A percentile compares a stretch with the other conserved stretches of the same genome.
These are phyloP conservation scores for Taiozyma onychis DNA, from an alignment of 1,139 yeast species.

Conservation along the genomic window DNA sequence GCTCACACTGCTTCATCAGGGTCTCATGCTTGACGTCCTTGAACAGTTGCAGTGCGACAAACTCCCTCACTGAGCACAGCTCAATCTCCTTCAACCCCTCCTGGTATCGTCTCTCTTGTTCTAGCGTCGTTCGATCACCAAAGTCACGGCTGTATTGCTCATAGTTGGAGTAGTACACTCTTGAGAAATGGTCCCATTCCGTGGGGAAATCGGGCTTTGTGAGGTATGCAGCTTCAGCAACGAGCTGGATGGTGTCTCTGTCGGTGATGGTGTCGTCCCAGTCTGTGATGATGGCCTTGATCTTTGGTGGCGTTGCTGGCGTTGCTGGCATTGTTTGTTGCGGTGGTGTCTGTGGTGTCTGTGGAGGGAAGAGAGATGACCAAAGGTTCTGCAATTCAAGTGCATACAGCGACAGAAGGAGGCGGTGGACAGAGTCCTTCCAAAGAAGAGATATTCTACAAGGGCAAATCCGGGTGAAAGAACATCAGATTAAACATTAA, in stretches of 20 bases:
- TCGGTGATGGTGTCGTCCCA: slow-evolving; percentile 71
- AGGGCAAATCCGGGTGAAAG: no score
- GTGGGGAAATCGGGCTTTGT: slow-evolving; percentile 34
- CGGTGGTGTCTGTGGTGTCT: neutral
- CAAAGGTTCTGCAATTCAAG: neutral
- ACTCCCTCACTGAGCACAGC: slow-evolving; percentile 42
- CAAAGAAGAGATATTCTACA: no score
- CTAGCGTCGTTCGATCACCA: slow-evolving; percentile 26
- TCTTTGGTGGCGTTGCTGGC: slow-evolving; percentile 7
- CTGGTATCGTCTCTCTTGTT: slow-evolving; percentile 41
- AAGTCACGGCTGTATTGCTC: slow-evolving; percentile 19
- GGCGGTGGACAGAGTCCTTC: no score
- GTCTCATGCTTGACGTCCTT: slow-evolving; percentile 33
- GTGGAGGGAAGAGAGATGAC: neutral
- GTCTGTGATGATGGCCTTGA: slow-evolving; percentile 39
- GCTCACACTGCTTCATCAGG: slow-evolving; percentile 31
- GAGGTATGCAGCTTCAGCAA: slow-evolving; percentile 47
- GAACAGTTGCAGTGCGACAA: slow-evolving; percentile 38
- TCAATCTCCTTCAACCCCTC: slow-evolving; percentile 43
- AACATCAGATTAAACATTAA: neutral
- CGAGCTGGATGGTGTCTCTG: slow-evolving; percentile 47
- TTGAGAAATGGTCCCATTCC: slow-evolving; percentile 40
- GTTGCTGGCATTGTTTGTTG: neutral
- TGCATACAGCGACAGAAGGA: neutral
- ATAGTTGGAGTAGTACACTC: slow-evolving; percentile 40